Percentiles rank a stretch among this genome's conserved stretches.
Evolutionary conservation across 2,329 filamentous ascomycete genomes (phyloP).

Genomic region (Blumeriella jaapii): DNA sequence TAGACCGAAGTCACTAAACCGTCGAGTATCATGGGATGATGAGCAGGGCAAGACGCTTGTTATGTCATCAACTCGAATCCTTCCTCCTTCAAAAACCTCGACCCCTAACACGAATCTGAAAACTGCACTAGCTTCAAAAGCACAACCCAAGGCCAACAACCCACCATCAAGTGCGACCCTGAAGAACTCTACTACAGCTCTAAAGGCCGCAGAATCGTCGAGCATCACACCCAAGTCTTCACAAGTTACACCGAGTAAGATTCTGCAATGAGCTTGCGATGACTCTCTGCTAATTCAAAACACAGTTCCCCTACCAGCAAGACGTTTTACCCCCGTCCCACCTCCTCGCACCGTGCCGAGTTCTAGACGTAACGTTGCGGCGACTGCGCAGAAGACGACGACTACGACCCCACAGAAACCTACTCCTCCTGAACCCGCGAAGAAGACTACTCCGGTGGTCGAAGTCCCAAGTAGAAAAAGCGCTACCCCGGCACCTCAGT

Average conservation of each 20-base stretch:
- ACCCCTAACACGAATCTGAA: slow-evolving; percentile 2
- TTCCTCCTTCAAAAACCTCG: slow-evolving; percentile 5
- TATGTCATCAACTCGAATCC: slow-evolving; percentile 3
- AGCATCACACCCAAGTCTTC: not conserved
- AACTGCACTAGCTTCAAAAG: not conserved
- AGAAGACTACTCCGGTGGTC: not conserved
- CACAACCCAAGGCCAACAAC: not conserved
- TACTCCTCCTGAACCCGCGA: not conserved
- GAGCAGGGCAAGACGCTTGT: slow-evolving; percentile 5
- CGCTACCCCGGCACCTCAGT: not conserved
- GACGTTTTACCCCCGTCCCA: slow-evolving; percentile 4
- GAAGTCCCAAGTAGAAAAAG: slow-evolving; percentile 1
- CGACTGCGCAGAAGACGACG: not conserved
- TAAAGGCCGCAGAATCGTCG: not conserved
- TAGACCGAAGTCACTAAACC: slow-evolving; percentile 10
- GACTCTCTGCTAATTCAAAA: not conserved
- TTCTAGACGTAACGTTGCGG: slow-evolving; percentile 6
- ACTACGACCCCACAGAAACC: not conserved
- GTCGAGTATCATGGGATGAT: slow-evolving; percentile 16
- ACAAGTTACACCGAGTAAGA: slow-evolving; percentile 4
- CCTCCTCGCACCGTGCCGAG: slow-evolving; percentile 1
- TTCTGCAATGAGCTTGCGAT: too few relatives aligned
- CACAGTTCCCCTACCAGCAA: slow-evolving; percentile 1
- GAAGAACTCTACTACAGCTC: slow-evolving; percentile 1
- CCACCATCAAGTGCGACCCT: not conserved